phyloP scores from a whole-genome alignment of 2,329 filamentous ascomycete species.

The Hypoxylon sp. region DNA sequence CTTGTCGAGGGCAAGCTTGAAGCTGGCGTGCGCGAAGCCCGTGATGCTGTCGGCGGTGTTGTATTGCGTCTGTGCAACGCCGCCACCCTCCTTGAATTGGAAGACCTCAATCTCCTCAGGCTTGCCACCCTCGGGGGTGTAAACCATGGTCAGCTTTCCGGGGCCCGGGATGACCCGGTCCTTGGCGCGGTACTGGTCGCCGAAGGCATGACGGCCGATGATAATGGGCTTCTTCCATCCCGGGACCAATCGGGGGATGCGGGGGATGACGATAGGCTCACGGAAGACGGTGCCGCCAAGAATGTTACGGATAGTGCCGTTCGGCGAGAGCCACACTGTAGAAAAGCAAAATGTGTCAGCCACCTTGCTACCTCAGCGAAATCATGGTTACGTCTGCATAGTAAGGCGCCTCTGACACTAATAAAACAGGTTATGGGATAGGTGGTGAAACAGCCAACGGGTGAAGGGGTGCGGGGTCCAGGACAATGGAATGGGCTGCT shows the following conservation, averaged over 20 bases:
- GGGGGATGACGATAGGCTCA: conserved; percentile 95
- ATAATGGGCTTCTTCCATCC: conserved; percentile 99
- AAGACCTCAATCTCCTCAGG: conserved; percentile 89
- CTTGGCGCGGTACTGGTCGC: conserved; percentile 98
- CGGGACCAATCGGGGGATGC: conserved; percentile 90
- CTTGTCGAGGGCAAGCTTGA: conserved; percentile 93
- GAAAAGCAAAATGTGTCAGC: conserved; percentile 19
- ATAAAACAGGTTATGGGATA: background rate
- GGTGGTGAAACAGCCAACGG: conserved; percentile 1
- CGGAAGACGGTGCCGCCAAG: conserved; percentile 97
- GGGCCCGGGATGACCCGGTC: conserved; percentile 83
- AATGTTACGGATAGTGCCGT: conserved; percentile 82
- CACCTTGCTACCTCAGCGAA: background rate
- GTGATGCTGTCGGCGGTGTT: conserved; percentile 96
- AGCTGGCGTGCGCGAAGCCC: conserved; percentile 94
- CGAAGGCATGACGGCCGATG: conserved; percentile 97
- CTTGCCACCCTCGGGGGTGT: conserved; percentile 83
- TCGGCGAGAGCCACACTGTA: conserved; percentile 95
- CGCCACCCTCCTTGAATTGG: conserved; percentile 85
- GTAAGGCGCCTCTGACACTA: background rate
- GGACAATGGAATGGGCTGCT: conserved; percentile 5
- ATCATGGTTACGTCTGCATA: background rate
- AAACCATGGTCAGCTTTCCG: conserved; percentile 94
- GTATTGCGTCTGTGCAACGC: conserved; percentile 94
- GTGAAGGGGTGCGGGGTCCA: conserved; percentile 21